These are phyloP conservation scores for Daldinia grandis DNA, from an alignment of 495 filamentous ascomycete species.

Conservation along the genomic window DNA sequence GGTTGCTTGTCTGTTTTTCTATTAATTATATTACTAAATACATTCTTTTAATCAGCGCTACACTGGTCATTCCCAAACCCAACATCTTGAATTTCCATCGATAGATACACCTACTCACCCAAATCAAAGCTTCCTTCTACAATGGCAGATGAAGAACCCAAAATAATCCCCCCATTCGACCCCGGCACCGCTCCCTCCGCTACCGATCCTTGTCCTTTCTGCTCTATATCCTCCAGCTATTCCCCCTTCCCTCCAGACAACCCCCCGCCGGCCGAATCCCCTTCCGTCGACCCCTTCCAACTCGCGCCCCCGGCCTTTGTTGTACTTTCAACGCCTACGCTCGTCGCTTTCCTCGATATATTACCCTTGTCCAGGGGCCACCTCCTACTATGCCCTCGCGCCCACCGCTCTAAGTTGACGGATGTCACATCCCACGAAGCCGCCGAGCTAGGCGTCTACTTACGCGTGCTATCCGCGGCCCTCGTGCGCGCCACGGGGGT, in stretches of 20 bases:
- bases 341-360: conserved; percentile 90
- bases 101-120: too few species aligned
- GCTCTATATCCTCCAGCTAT: conserved; percentile 63
- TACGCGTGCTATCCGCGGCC: conserved; percentile 77
- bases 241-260: conserved; percentile 54
- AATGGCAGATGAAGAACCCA: conserved; percentile 4
- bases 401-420: conserved; percentile 74
- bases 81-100: not conserved
- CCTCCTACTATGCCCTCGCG: conserved; percentile 75
- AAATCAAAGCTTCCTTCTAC: not conserved
- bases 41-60: too few species aligned
- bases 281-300: conserved; percentile 45
- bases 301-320: conserved; percentile 66
- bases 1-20: not conserved
- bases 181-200: conserved; percentile 36
- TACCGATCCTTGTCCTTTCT: conserved; percentile 67
- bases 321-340: conserved; percentile 73
- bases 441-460: conserved; percentile 71
- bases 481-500: conserved; percentile 70
- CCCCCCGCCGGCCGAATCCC: conserved; percentile 46
- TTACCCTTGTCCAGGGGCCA: conserved; percentile 84
- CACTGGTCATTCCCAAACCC: too few species aligned
- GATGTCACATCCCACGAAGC: conserved; percentile 66
- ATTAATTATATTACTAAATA: not conserved
- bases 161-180: conserved; percentile 37